A percentile compares a stretch with the other conserved stretches of the same genome.
phyloP scores from a whole-genome alignment of 2,329 filamentous ascomycete species.

The Colletotrichum costaricense region DNA sequence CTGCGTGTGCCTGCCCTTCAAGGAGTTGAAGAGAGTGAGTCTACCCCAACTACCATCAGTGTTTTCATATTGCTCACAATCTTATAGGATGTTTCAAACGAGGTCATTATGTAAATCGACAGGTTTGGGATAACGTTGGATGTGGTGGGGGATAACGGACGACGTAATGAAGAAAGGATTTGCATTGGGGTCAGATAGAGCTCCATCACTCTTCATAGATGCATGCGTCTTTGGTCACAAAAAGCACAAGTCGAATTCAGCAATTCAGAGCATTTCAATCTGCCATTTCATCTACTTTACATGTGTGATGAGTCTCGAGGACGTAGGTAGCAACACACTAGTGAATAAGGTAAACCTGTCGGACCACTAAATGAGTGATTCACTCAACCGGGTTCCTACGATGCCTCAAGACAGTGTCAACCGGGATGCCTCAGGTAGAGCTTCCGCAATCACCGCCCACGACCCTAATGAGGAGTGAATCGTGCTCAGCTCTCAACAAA shows the following conservation, averaged over 20 bases:
- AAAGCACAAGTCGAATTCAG: slow-evolving; percentile 34
- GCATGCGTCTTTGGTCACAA: slow-evolving; percentile 35
- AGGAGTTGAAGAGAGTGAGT: slow-evolving; percentile 95
- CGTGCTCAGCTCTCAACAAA: background rate
- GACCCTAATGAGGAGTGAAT: too few species aligned
- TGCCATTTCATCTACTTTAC: too few species aligned
- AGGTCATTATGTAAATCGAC: slow-evolving; percentile 85
- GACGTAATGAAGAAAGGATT: slow-evolving; percentile 30
- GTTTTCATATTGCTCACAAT: slow-evolving; percentile 41
- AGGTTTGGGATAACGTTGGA: background rate
- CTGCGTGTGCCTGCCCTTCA: slow-evolving; percentile 96
- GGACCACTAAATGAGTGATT: too few species aligned
- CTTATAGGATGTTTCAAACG: slow-evolving; percentile 81
- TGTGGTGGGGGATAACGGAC: slow-evolving; percentile 4
- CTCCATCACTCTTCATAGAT: slow-evolving; percentile 31
- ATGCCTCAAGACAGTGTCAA: too few species aligned
- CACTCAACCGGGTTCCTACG: too few species aligned
- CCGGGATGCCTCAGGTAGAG: too few species aligned
- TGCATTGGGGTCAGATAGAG: slow-evolving; percentile 32
- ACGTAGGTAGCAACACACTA: background rate
- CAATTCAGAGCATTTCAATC: slow-evolving; percentile 16
- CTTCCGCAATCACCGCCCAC: too few species aligned
- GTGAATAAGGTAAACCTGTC: too few species aligned
- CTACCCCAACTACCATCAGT: background rate
- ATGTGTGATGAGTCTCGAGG: background rate